phyloP scores from a whole-genome alignment of 2,329 filamentous ascomycete species.

The Bimuria novae-zelandiae region DNA sequence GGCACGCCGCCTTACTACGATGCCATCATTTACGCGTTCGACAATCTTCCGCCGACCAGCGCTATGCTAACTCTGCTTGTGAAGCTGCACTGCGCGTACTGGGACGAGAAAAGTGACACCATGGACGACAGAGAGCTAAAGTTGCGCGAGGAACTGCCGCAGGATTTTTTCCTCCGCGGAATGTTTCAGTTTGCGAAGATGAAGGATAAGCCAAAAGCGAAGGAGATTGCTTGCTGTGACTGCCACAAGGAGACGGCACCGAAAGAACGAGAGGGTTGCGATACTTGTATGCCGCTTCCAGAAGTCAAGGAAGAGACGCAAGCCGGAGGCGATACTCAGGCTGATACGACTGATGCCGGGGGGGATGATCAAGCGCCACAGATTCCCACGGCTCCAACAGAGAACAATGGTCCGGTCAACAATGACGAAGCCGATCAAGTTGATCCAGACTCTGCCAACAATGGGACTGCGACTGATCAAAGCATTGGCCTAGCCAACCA shows the following conservation, averaged over 20 bases:
- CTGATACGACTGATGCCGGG: not conserved
- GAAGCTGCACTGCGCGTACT: slow-evolving; percentile 3
- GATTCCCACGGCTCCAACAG: not conserved
- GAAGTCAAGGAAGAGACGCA: not conserved
- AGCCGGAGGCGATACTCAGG: not conserved
- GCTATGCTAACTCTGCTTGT: slow-evolving; percentile 2
- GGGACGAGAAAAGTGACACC: not conserved
- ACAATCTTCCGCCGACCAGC: slow-evolving; percentile 1
- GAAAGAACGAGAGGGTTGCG: not conserved
- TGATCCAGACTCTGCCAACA: not conserved
- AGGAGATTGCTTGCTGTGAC: not conserved
- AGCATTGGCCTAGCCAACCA: not conserved
- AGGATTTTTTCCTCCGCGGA: slow-evolving; percentile 1
- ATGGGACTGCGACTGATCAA: not conserved
- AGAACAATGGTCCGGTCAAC: not conserved
- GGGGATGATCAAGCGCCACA: not conserved
- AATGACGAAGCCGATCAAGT: not conserved
- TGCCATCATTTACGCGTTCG: slow-evolving; percentile 5
- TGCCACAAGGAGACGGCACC: not conserved
- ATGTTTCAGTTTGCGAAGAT: slow-evolving; percentile 1
- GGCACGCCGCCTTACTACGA: slow-evolving; percentile 4
- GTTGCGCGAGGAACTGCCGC: not conserved
- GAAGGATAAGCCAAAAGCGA: not conserved
- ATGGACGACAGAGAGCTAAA: not conserved
- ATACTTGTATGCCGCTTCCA: not conserved